These are phyloP conservation scores for Candida glaebosa DNA, from an alignment of 805 yeast species.

Conservation along the genomic window DNA sequence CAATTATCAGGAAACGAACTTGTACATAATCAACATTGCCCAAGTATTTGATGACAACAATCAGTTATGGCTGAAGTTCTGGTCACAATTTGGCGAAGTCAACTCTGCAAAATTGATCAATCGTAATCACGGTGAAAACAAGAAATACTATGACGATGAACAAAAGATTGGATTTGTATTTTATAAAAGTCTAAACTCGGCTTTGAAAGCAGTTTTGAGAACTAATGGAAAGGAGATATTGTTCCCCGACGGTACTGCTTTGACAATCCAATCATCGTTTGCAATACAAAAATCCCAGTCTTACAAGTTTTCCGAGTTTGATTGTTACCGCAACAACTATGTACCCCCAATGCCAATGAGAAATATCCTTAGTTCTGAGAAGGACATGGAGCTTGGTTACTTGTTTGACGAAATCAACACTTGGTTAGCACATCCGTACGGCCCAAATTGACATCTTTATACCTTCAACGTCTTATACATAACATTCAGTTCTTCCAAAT, in stretches of 20 bases:
- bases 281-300: slow-evolving; percentile 32
- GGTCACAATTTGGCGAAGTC: slow-evolving; percentile 38
- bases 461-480: too few species aligned
- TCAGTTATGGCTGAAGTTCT: slow-evolving; percentile 34
- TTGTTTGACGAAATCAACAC: not conserved
- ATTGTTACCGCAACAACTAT: not conserved
- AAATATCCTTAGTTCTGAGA: not conserved
- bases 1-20: slow-evolving; percentile 62
- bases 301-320: not conserved
- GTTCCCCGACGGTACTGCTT: slow-evolving; percentile 9
- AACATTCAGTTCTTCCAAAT: not conserved
- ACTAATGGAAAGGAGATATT: slow-evolving; percentile 44
- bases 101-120: slow-evolving; percentile 42
- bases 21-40: slow-evolving; percentile 67
- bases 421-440: slow-evolving; percentile 1
- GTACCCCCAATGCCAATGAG: slow-evolving; percentile 2
- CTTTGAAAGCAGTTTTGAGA: slow-evolving; percentile 56
- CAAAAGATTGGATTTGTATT: slow-evolving; percentile 60
- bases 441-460: not conserved
- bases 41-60: slow-evolving; percentile 52
- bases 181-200: slow-evolving; percentile 53
- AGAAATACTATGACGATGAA: slow-evolving; percentile 6
- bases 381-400: not conserved
- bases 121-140: not conserved
- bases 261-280: slow-evolving; percentile 35